phyloP scores from a whole-genome alignment of 2,329 filamentous ascomycete genomes.

The Penicillium palitans region DNA sequence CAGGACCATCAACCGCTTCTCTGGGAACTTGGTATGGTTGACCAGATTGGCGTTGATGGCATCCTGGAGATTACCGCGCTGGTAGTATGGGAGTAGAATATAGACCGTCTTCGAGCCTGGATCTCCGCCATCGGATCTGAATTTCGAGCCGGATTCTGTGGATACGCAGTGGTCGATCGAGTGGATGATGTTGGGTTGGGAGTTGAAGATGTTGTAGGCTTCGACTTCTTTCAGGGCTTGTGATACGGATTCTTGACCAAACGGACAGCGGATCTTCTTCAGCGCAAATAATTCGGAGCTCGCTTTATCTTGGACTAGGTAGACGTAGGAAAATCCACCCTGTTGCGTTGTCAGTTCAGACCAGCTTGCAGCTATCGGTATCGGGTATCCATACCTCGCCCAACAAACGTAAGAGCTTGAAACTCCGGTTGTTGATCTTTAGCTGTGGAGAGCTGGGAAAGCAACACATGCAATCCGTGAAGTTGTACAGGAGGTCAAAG shows the following conservation, averaged over 20 bases:
- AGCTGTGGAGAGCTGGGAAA: slow-evolving; percentile 92
- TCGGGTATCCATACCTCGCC: slow-evolving; percentile 67
- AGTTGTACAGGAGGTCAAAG: slow-evolving; percentile 83
- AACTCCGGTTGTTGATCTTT: slow-evolving; percentile 90
- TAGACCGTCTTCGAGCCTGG: slow-evolving; percentile 88
- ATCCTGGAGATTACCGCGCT: slow-evolving; percentile 92
- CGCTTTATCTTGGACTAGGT: slow-evolving; percentile 89
- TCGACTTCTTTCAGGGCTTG: slow-evolving; percentile 97
- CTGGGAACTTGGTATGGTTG: slow-evolving; percentile 88
- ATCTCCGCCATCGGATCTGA: slow-evolving; percentile 57
- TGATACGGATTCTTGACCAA: slow-evolving; percentile 92
- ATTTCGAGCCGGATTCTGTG: slow-evolving; percentile 62
- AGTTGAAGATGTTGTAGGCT: slow-evolving; percentile 86
- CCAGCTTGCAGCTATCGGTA: slow-evolving; percentile 4
- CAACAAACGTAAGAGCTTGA: slow-evolving; percentile 91
- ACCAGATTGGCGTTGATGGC: slow-evolving; percentile 98
- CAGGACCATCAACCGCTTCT: slow-evolving; percentile 80
- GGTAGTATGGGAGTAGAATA: slow-evolving; percentile 92
- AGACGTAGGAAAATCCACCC: slow-evolving; percentile 98
- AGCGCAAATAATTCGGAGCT: slow-evolving; percentile 85
- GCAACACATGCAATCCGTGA: slow-evolving; percentile 94
- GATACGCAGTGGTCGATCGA: slow-evolving; percentile 80
- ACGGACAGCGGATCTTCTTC: slow-evolving; percentile 98
- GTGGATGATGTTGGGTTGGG: slow-evolving; percentile 82
- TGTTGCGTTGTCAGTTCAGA: slow-evolving; percentile 37